Evolutionary conservation across 352 stramenopile genomes (phyloP), one percentile per base, ranked within the genome.

Genomic region (Phytophthora ohioensis): DNA sequence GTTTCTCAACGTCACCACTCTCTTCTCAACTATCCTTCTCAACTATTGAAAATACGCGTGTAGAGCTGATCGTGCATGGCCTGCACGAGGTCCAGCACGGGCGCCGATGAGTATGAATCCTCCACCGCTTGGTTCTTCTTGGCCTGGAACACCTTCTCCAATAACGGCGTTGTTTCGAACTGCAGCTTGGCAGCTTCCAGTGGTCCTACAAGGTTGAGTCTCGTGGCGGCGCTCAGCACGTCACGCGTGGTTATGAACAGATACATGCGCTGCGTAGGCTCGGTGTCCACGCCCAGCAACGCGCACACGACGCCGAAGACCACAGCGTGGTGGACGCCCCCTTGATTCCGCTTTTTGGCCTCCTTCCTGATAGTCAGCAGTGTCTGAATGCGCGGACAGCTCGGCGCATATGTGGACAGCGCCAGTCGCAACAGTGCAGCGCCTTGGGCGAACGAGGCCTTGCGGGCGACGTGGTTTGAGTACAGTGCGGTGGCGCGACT

Each of bases 41-140:
- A 79, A 61, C 88, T 96, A 65, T 94, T 96, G 65, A 96, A 96
- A 46, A 96, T 94, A 34, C 88, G 87, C 64, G 88, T 96, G 73
- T 96, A 96, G n/a, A 96, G 73, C 55, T 92, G 82, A 64, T 96
- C 88, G 67, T 96, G 88, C 79, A 92, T 91, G 57, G 78, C 84
- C 49, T 96, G 88, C 57, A 94, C 80, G 27, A 96, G 76, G 58
- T 96, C 88, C 11, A 94, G 80, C 57, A 93, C 75, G 0, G 88
- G 88, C 38, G 84, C 87, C 5, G 87, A 94, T 46, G 85, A 91
- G 72, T 94, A 93, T 49, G 88, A 89, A 53, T 91, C 75, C 13
- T 86, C 58, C 34, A 94, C 76, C 13, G 38, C 55, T 3, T 85
- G 80, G 64, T 93, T 82, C 61, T 90, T 91, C 69, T 92, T 91